Conservation (phyloP, 257 asterid species). For the Rauvolfia tetraphylla region DNA sequence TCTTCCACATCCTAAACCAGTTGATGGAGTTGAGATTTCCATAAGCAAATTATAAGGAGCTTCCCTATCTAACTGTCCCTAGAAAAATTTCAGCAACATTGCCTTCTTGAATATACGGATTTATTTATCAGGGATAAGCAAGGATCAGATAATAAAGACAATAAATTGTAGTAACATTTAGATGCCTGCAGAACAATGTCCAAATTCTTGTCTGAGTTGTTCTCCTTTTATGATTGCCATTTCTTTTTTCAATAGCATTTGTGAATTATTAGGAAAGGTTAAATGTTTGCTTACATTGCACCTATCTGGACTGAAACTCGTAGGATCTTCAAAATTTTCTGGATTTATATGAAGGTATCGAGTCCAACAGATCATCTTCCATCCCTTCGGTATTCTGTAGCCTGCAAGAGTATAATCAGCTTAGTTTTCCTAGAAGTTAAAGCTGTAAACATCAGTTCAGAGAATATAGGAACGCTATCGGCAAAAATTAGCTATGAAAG, state of each 20-base stretch:
- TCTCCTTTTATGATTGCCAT: neutral
- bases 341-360: conserved; percentile 54
- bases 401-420: conserved; percentile 29
- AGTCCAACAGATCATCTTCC: conserved; percentile 54
- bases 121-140: neutral
- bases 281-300: conserved; percentile 44
- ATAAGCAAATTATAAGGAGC: conserved; percentile 3
- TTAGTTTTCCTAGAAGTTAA: neutral
- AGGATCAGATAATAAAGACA: neutral
- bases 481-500: too few relatives aligned
- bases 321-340: conserved; percentile 50
- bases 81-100: neutral
- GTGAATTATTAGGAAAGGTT: neutral
- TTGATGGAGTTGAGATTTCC: conserved; percentile 16
- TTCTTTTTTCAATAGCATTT: neutral
- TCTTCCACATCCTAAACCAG: conserved; percentile 19
- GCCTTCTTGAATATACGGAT: neutral
- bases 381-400: conserved; percentile 55
- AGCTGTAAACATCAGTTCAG: neutral
- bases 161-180: neutral
- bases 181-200: neutral
- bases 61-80: neutral
- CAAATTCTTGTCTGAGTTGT: neutral
- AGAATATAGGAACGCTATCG: too few relatives aligned
- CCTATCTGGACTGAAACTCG: conserved; percentile 56